These are phyloP conservation scores for Termitomyces sp. DNA, from an alignment of 768 basidiomycete genomes.

Conservation along the genomic window DNA sequence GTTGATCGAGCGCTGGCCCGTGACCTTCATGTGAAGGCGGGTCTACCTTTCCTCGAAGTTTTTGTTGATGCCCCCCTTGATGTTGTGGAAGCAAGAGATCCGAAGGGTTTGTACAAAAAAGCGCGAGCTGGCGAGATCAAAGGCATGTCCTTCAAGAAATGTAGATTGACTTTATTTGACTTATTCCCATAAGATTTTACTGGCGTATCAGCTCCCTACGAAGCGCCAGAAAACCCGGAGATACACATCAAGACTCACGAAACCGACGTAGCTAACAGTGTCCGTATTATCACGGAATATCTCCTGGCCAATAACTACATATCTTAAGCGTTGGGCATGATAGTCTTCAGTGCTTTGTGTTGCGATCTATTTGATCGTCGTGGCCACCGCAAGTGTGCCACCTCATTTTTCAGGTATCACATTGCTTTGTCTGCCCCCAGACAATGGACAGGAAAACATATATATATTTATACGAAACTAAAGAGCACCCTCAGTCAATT, in stretches of 20 bases:
- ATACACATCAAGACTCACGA: conserved; percentile 90
- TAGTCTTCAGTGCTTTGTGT: neutral
- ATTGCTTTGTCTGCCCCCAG: no score
- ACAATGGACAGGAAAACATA: no score
- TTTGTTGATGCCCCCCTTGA: conserved; percentile 89
- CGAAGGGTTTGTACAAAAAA: conserved; percentile 97
- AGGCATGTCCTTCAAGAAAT: conserved; percentile 42
- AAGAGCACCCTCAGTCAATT: no score
- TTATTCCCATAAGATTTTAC: conserved; percentile 75
- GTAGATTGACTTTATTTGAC: neutral
- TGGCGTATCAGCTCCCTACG: conserved; percentile 96
- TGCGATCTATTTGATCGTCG: no score
- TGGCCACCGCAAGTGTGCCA: no score
- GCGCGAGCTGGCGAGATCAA: conserved; percentile 94
- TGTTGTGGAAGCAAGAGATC: conserved; percentile 89
- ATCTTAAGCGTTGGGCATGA: conserved; percentile 7
- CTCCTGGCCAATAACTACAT: conserved; percentile 64
- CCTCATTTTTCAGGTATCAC: no score
- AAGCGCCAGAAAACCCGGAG: conserved; percentile 80
- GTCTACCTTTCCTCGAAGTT: conserved; percentile 87
- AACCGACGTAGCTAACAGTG: conserved; percentile 71
- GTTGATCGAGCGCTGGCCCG: conserved; percentile 82
- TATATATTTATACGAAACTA: no score
- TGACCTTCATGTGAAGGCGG: conserved; percentile 67
- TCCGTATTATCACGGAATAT: conserved; percentile 75